Base-by-base conservation (phyloP, 495 filamentous ascomycete genomes). In the Hypoxylon rickii region DNA sequence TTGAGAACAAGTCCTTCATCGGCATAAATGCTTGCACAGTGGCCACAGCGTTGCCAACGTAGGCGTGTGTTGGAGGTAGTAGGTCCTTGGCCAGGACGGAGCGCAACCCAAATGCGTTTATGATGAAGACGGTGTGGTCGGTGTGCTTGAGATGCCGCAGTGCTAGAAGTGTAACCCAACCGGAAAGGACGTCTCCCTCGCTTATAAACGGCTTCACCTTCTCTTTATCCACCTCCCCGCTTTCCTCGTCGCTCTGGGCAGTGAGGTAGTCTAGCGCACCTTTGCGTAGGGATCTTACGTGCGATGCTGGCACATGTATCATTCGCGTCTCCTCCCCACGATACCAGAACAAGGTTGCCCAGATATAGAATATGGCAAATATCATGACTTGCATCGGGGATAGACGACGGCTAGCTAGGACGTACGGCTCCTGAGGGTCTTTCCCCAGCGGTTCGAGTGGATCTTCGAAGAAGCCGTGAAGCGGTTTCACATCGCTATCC, bases 131-230 rank as follows among this genome's bases (percentile, higher is more conserved):
- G 5, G 64, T 46, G 7, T 63, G 61, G 4, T 60, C 45, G 24
- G 48, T 39, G 34, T 44, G 2, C 10, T 36, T 16, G 3, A 68
- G 64, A 6, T 39, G 51, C n/a, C 26, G 20, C 7, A 55, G 41
- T 5, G 59, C 69, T 0, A 68, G 45, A 7, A 67, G 63, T 46
- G 71, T 53, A 13, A 60, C 53, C 73, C 73, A 76, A 0, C 70
- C 71, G 0, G 66, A 67, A 12, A 78, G 38, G 8, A 78, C 65
- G 38, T 78, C 74, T 45, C 69, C 67, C 44, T 77, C 74, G 24
- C 68, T 72, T 17, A 78, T 42, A 48, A 78, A 78, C 51, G 75
- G 70, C 52, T 61, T 67, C 0, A 36, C 29, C 31, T 64, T 56
- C 36, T 59, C 64, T 10, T 29, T 10, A 4, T 29, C 10, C 24